Evolutionary conservation across 306 rosid genomes (phyloP).

Genomic region (Echinosophora koreensis): DNA sequence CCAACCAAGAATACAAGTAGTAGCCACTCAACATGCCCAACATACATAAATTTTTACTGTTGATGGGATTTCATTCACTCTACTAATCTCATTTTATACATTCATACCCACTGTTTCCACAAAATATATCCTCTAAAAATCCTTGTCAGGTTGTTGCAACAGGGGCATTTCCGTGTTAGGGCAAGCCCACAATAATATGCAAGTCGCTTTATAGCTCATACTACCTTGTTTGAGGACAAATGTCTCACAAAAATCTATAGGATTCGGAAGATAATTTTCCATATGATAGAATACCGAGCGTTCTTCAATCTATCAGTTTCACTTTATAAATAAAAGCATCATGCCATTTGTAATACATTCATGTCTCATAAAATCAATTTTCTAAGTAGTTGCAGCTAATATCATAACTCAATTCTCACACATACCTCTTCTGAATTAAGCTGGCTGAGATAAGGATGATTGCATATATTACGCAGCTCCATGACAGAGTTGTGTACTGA

Average conservation of each 20-base stretch:
- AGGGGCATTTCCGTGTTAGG: neutral
- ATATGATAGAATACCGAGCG: neutral
- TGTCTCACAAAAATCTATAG: neutral
- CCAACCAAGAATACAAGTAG: constrained; percentile 9
- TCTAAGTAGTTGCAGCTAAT: neutral
- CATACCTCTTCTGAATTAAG: constrained; percentile 96
- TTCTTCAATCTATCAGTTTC: constrained; percentile 14
- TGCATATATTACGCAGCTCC: constrained; percentile 99
- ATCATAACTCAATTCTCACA: constrained; percentile 36
- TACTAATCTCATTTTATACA: constrained; percentile 8
- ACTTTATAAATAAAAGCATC: constrained; percentile 15
- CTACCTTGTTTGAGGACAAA: constrained; percentile 1
- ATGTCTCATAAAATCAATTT: constrained; percentile 22
- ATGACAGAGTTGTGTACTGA: constrained; percentile 98
- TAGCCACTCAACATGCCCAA: constrained; percentile 8
- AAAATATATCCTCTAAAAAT: constrained; percentile 21
- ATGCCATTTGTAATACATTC: neutral
- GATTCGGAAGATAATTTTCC: constrained; percentile 18
- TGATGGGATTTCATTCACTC: neutral
- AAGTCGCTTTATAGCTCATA: constrained; percentile 13
- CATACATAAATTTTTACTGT: neutral
- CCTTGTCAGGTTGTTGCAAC: constrained; percentile 19
- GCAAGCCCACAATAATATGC: constrained; percentile 22
- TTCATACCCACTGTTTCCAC: constrained; percentile 16
- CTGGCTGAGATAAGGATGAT: constrained; percentile 99